Percentiles rank a stretch among this genome's conserved stretches.
Conservation (phyloP, 768 basidiomycete genomes). For the Suillus sp. region DNA sequence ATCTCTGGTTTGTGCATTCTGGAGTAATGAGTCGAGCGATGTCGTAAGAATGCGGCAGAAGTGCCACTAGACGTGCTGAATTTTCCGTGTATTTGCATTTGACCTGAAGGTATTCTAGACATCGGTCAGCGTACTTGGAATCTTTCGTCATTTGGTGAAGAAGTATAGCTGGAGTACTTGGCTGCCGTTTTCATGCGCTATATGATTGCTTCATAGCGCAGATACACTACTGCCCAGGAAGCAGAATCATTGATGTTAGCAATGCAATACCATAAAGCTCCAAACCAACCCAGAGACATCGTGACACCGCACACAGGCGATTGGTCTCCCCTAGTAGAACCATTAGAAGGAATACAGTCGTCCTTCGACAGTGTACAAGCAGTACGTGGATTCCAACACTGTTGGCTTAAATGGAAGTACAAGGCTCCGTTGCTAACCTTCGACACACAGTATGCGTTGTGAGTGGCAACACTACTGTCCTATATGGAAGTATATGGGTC, state of each 20-base stretch:
- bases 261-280: neutral
- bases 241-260: neutral
- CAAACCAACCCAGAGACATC: neutral
- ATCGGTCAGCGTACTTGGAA: neutral
- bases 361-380: neutral
- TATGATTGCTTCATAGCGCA: neutral
- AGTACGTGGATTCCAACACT: neutral
- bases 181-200: no score
- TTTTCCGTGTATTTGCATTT: neutral
- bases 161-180: neutral
- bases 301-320: no score
- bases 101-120: neutral
- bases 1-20: neutral
- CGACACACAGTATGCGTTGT: neutral
- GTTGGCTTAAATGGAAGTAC: slow-evolving; percentile 3
- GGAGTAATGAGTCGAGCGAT: neutral
- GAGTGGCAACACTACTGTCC: neutral
- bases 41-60: neutral
- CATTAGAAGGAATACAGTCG: neutral
- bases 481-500: neutral
- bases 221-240: neutral
- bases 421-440: neutral
- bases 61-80: neutral
- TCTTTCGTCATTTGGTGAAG: neutral
- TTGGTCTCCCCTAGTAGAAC: neutral